Percentiles rank a stretch among this genome's conserved stretches.
Evolutionary conservation across 2,329 filamentous ascomycete genomes (phyloP).

Genomic region (Botrytis tulipae): DNA sequence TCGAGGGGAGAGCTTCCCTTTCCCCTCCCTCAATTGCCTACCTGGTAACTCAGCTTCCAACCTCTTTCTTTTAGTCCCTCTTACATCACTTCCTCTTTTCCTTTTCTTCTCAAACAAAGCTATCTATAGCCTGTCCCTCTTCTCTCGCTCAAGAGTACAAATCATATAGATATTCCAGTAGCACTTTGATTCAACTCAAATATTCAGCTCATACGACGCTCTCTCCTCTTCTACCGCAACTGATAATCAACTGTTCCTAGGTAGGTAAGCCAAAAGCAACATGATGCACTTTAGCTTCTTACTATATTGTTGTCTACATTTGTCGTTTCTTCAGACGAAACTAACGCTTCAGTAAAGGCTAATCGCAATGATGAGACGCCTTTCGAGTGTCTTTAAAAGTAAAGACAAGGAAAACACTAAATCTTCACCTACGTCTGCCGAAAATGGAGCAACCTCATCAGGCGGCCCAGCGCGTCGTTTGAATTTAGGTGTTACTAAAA

Average conservation of each 20-base stretch:
- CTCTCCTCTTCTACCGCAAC: neutral
- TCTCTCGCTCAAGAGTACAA: neutral
- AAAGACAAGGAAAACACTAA: conserved; percentile 21
- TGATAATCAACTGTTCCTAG: neutral
- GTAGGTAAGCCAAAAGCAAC: neutral
- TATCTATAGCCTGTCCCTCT: neutral
- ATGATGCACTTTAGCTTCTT: neutral
- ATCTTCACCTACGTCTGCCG: neutral
- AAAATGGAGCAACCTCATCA: conserved; percentile 11
- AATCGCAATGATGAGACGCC: conserved; percentile 20
- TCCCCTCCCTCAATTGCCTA: neutral
- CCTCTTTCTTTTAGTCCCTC: neutral
- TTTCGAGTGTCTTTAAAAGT: conserved; percentile 22
- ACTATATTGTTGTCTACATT: neutral
- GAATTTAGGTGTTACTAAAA: conserved; percentile 3
- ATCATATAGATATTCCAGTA: neutral
- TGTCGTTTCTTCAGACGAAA: neutral
- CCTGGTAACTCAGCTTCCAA: conserved; percentile 1
- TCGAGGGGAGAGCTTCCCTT: conserved; percentile 3
- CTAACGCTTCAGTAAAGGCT: neutral
- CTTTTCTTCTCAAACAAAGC: neutral
- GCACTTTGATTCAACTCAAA: neutral
- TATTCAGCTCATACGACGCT: neutral
- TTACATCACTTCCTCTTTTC: neutral
- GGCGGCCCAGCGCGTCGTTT: conserved; percentile 4